Conservation (phyloP, 768 basidiomycete species). For the Termitomyces sp. region DNA sequence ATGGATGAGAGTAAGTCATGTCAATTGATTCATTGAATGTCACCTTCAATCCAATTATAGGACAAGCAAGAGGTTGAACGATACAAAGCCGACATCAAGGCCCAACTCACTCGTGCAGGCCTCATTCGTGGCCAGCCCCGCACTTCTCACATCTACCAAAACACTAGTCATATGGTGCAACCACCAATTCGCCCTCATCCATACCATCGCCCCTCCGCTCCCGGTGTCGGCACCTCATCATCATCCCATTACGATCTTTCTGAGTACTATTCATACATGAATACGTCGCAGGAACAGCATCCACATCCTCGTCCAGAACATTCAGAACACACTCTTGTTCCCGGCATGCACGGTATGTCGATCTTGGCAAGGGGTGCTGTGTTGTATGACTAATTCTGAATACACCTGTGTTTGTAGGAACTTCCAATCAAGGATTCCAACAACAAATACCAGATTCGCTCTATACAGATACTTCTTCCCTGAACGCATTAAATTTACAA, state of each 20-base stretch:
- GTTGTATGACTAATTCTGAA: conserved; percentile 15
- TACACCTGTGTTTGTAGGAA: conserved; percentile 23
- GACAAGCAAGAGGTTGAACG: conserved; percentile 79
- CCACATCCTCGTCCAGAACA: conserved; percentile 18
- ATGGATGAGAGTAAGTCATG: conserved; percentile 70
- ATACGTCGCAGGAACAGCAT: conserved; percentile 20
- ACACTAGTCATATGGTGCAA: conserved; percentile 20
- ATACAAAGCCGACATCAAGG: conserved; percentile 83
- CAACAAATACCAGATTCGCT: conserved; percentile 30
- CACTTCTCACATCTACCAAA: conserved; percentile 41
- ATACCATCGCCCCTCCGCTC: conserved; percentile 29
- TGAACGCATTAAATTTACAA: conserved; percentile 24
- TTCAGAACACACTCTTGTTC: conserved; percentile 27
- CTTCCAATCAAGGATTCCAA: conserved; percentile 35
- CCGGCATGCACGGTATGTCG: conserved; percentile 43
- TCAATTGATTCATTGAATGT: not conserved
- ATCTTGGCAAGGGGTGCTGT: conserved; percentile 13
- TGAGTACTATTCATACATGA: conserved; percentile 21
- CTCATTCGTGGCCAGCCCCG: conserved; percentile 83
- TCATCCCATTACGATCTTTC: conserved; percentile 20
- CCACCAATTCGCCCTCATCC: conserved; percentile 23
- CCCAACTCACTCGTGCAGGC: conserved; percentile 70
- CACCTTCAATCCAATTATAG: conserved; percentile 29
- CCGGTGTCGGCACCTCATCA: conserved; percentile 14
- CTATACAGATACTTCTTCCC: conserved; percentile 29